Evolutionary conservation across 1,139 yeast genomes (phyloP).

Genomic region (Saccharomyces hybrid): DNA sequence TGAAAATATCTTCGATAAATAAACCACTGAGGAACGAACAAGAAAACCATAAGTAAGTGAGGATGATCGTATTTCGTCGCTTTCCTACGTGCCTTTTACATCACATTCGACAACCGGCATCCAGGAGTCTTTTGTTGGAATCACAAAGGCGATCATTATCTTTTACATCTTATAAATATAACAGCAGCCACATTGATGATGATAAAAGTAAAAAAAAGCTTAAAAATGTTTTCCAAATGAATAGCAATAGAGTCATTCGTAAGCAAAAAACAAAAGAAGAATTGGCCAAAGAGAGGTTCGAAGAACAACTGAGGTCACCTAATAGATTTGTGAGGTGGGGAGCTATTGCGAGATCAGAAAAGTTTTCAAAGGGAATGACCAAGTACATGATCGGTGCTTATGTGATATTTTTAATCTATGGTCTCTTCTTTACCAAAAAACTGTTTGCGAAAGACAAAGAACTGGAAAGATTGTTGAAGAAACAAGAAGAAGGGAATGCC

Average conservation of each 20-base stretch:
- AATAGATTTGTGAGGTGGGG: constrained; percentile 39
- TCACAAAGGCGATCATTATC: neutral
- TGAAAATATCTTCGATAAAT: neutral
- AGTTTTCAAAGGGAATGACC: constrained; percentile 41
- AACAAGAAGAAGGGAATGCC: constrained; percentile 33
- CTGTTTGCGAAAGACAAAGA: constrained; percentile 60
- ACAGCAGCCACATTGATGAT: neutral
- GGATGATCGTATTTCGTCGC: neutral
- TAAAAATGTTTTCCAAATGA: constrained; percentile 5
- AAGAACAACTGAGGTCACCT: constrained; percentile 30
- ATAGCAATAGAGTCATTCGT: constrained; percentile 20
- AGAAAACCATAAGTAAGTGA: neutral
- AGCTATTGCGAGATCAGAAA: constrained; percentile 39
- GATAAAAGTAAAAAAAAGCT: neutral
- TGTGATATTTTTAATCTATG: constrained; percentile 48
- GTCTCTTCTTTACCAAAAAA: constrained; percentile 61
- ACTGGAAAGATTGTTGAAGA: constrained; percentile 38
- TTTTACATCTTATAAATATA: neutral
- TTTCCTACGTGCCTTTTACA: neutral
- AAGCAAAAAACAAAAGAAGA: constrained; percentile 30
- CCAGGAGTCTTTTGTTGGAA: neutral
- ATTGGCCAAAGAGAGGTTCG: constrained; percentile 29
- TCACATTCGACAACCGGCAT: neutral
- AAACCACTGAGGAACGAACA: neutral
- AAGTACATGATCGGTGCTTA: constrained; percentile 55